Percentiles rank a stretch among this genome's conserved stretches.
These are phyloP conservation scores for Ustilaginoidea virens DNA, from an alignment of 2,329 filamentous ascomycete genomes.

Conservation along the genomic window DNA sequence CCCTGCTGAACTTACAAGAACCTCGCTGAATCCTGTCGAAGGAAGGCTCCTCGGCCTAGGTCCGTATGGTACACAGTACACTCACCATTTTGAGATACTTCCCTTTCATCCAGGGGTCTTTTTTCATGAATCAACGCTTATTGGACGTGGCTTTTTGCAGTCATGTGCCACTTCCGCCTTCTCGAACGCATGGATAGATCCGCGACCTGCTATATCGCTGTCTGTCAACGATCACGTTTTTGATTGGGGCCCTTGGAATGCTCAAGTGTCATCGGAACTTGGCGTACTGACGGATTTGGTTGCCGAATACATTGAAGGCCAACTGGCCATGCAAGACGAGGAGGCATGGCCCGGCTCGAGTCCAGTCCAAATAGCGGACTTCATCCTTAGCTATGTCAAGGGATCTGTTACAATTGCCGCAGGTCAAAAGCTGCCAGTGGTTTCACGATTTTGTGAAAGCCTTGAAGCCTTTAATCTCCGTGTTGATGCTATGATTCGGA, in stretches of 20 bases:
- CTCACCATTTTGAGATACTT: slow-evolving; percentile 46
- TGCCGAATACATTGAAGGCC: slow-evolving; percentile 25
- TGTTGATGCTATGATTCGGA: slow-evolving; percentile 8
- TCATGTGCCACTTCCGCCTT: slow-evolving; percentile 19
- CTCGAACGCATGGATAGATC: slow-evolving; percentile 6
- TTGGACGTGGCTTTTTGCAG: slow-evolving; percentile 31
- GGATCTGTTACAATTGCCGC: slow-evolving; percentile 23
- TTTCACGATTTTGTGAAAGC: slow-evolving; percentile 26
- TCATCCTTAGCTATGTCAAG: slow-evolving; percentile 32
- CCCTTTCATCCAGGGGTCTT: slow-evolving; percentile 39
- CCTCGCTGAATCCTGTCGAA: slow-evolving; percentile 7
- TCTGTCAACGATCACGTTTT: slow-evolving; percentile 32
- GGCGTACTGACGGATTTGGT: slow-evolving; percentile 47
- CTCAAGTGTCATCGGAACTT: slow-evolving; percentile 42
- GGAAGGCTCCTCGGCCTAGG: slow-evolving; percentile 35
- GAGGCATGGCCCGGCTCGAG: slow-evolving; percentile 4
- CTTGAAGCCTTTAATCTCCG: slow-evolving; percentile 24
- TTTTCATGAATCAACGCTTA: slow-evolving; percentile 43
- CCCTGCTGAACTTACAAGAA: slow-evolving; percentile 4
- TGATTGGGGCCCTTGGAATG: slow-evolving; percentile 41
- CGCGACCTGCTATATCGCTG: slow-evolving; percentile 23
- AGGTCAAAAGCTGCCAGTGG: slow-evolving; percentile 23
- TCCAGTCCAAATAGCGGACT: slow-evolving; percentile 20
- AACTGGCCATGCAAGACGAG: not conserved
- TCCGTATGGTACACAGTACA: slow-evolving; percentile 45